A percentile compares a stretch with the other conserved stretches of the same genome.
Evolutionary conservation across 2,329 filamentous ascomycete species (phyloP).

Genomic region (Pseudogymnoascus sp.): DNA sequence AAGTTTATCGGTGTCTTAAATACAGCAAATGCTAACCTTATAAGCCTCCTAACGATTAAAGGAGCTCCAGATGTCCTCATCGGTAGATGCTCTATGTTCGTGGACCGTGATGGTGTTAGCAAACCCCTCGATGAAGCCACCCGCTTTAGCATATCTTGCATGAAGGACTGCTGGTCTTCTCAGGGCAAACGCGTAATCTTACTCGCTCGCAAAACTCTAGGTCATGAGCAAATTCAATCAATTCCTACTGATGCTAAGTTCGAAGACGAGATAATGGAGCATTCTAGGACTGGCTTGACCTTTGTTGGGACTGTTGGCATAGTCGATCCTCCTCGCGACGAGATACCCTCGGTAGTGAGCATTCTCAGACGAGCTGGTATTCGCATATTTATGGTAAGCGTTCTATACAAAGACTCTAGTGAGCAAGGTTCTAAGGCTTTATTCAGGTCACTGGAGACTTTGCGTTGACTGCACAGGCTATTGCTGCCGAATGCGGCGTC

Average conservation of each 20-base stretch:
- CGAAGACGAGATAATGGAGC: slow-evolving; percentile 50
- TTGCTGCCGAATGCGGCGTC: slow-evolving; percentile 66
- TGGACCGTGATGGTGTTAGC: slow-evolving; percentile 48
- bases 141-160: slow-evolving; percentile 42
- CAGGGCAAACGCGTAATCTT: slow-evolving; percentile 62
- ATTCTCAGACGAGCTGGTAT: slow-evolving; percentile 64
- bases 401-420: not conserved
- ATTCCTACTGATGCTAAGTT: slow-evolving; percentile 41
- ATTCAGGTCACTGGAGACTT: slow-evolving; percentile 65
- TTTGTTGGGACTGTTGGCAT: slow-evolving; percentile 52
- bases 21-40: slow-evolving; percentile 12
- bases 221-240: slow-evolving; percentile 32
- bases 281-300: slow-evolving; percentile 42
- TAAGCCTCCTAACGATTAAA: slow-evolving; percentile 61
- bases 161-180: slow-evolving; percentile 63
- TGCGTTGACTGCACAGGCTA: slow-evolving; percentile 65
- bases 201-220: slow-evolving; percentile 54
- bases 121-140: slow-evolving; percentile 41
- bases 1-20: slow-evolving; percentile 10
- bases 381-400: slow-evolving; percentile 64
- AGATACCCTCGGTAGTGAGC: slow-evolving; percentile 51
- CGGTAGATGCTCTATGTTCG: slow-evolving; percentile 50
- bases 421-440: slow-evolving; percentile 8
- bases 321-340: slow-evolving; percentile 52
- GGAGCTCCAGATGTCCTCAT: slow-evolving; percentile 71